Base-by-base conservation (phyloP, 2,329 filamentous ascomycete genomes). In the Tolypocladium paradoxum region DNA sequence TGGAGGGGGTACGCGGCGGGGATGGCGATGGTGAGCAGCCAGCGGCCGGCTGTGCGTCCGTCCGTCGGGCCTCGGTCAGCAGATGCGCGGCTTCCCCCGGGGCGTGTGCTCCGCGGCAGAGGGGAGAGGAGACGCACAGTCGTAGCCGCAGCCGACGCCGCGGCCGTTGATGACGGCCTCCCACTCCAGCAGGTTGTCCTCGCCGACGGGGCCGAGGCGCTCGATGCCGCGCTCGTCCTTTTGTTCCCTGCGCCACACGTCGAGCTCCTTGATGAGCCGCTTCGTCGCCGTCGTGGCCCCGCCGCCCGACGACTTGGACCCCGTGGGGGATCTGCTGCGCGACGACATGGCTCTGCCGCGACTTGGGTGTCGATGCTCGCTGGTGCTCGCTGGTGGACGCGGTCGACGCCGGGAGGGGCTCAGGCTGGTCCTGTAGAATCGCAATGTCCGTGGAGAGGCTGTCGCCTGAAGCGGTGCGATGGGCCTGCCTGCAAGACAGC, bases 1-100 rank as follows among this genome's bases (percentile, higher is more conserved):
- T 79, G 71, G 54, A 87, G 77, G 3, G 93, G 93, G 71, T 99
- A 97, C 40, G 79, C 81, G 0, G 79, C 60, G 0, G 93, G 91
- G 62, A 97, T 80, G 50, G 75, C 67, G 68, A 99, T 90, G 65
- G 73, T 68, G 62, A 99, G 82, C 56, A 87, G 83, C 91, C 91
- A 99, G 62, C 85, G 82, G 57, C 93, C 93, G 54, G 70, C 78
- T 82, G 62, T 11, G 62, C 85, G 82, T 57, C 93, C 93, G 54
- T 70, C 78, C 82, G 62, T 11, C 27, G 27, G 20, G 36, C 54
- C 29, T 5, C 49, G 29, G 34, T 36, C 47, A 48, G 49, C 46
- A 18, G 5, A 16, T 29, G 16, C 36, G 36, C 14, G 48, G 34
- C 54, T 4, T 48, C 24, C 2, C 18, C 7, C 27, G 34, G 18